Evolutionary conservation across 176 grass and related monocot genomes (phyloP), one percentile per base, ranked within the genome.

Genomic region (Triticum dicoccoides): DNA sequence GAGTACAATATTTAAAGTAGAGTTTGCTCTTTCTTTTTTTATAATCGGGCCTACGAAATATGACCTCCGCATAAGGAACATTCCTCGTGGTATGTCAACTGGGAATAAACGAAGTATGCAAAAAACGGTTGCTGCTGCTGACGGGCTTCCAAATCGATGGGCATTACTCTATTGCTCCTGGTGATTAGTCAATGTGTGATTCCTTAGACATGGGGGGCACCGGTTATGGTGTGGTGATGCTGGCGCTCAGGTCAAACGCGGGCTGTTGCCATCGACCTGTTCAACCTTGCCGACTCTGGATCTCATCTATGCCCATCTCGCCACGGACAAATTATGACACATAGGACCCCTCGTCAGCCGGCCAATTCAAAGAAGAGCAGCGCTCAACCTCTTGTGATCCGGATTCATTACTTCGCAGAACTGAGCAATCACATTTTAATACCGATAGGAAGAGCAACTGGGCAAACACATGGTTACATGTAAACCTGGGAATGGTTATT

Each of bases 231-330:
- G 21, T 58, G 27, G 20, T 25, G 25, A 23, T 27, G 25, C 6
- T 37, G 56, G 42, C 21, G 34, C 38, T 63, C 10, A 20, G 72
- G 42, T 83, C 84, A 87, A 66, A 87, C 1, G 27, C 54, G 66
- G 75, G 23, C 11, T 87, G 80, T 80, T 84, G 39, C 33, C 58
- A 80, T 91, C 80, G 69, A 74, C 85, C 45, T 23, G 59, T 61
- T 80, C 85, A 67, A 87, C 89, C 3, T 76, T 87, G 67, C 35
- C 61, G 76, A 41, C 75, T 37, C 74, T 59, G 54, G 42, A 66
- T 25, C 44, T 45, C 44, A 45, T 45, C 75, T 18, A n/a, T 45
- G 15, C 39, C n/a, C 18, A 35, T 33, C 45, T n/a, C 35, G 15
- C 11, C 37, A 3, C 10, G 15, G 6, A 65, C 41, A 79, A 63